Evolutionary conservation across 225 moss, liverwort and hornwort genomes (phyloP), one percentile per base, ranked within the genome.

Genomic region (Thuidium tamariscinum): DNA sequence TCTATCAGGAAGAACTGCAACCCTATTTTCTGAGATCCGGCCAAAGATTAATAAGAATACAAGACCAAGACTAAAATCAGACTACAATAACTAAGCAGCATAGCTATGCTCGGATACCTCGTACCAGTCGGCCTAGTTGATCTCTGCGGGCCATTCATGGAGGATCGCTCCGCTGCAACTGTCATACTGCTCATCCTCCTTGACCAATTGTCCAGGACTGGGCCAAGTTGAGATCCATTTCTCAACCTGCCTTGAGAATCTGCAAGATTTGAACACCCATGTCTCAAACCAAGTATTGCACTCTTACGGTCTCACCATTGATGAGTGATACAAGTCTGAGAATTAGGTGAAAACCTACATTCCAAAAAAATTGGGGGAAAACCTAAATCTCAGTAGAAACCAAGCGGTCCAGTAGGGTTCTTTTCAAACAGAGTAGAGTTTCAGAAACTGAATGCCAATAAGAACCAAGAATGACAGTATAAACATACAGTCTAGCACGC

Each of bases 81-180:
- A 39, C 26, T 77, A 37, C 5, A 56, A 56, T 56, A 77, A 77
- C 39, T 27, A 77, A 56, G 73, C 67, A 84, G 49, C 81, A 74
- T 64, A 81, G 90, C 74, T 84, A 77, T 64, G 90, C 86, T 86
- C 87, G 83, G 88, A 86, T 93, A 93, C 93, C 93, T 93, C 91
- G 80, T 88, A 92, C 89, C 84, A 89, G 87, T 88, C 77, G 89
- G 90, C 90, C 90, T 87, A 65, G 85, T 83, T 74, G 89, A 91
- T 85, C 44, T 74, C 63, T 89, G 91, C 9, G 90, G 82, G 6
- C 91, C 93, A 86, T 93, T 91, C 82, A 90, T 90, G 10, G 93
- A 89, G 56, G 82, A 91, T 74, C 90, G 87, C 41, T 89, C 93
- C 55, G 93, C 93, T 74, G 90, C 91, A 72, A 89, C 91, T 69